Evolutionary conservation across 2,329 filamentous ascomycete genomes (phyloP), one percentile per base, ranked within the genome.

Genomic region (Penicillium frequentans): DNA sequence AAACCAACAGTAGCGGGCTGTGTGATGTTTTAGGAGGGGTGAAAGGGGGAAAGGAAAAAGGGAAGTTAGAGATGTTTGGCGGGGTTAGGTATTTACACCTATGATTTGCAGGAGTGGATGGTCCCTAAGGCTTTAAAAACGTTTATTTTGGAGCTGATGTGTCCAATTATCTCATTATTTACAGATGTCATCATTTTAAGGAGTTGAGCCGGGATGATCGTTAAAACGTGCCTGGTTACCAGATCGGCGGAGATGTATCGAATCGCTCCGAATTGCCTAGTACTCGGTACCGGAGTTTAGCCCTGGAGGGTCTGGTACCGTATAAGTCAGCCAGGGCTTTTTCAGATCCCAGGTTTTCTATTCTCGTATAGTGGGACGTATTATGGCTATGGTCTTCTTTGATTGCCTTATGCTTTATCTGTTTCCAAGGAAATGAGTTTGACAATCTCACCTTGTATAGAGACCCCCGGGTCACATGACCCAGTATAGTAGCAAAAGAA

Each of bases 281-380:
- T 26, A 50, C 60, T 64, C 62, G 62, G 57, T 64, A 64, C 62
- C 62, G 44, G 35, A 47, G 59, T 55, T 45, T 39, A 47, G 27
- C 27, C 27, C 27, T 29, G 27, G 27, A 29, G 55, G 56, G 53
- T 55, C 50, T 49, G 33, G 52, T 43, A 48, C 55, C 58, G 29
- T 9, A 21, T n/a, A 42, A 27, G 23, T 27, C 21, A 29, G 24
- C 26, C 19, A 35, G 46, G 46, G 31, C 29, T 50, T 50, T 39
- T 9, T 10, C 35, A 39, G 16, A 39, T 19, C 8, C 35, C 35
- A 19, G 35, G 35, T 19, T 19, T 37, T 39, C 16, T 39, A 9
- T n/a, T 19, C 9, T 10, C 16, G 35, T 33, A 16, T 23, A 11
- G 3, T 29, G 11, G 29, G 3, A 33, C 7, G 5, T 8, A 31